Conservation (phyloP, 2,329 filamentous ascomycete species). For the Sphaerulina musiva region DNA sequence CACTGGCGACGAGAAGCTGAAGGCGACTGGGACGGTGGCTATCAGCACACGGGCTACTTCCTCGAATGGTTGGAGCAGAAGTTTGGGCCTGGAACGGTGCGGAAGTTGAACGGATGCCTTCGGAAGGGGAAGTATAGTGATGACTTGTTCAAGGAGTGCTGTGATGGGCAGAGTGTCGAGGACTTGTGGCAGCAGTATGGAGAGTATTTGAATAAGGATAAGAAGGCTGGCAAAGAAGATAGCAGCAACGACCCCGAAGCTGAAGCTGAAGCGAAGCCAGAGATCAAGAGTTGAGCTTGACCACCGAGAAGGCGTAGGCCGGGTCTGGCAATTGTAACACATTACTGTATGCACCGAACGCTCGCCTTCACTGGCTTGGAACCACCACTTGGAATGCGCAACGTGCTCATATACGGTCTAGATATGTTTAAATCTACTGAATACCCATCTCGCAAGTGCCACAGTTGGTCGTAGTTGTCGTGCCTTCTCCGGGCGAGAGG, state of each 20-base stretch:
- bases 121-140: conserved; percentile 58
- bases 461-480: neutral
- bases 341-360: too few relatives aligned
- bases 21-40: conserved; percentile 77
- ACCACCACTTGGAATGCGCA: too few relatives aligned
- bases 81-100: conserved; percentile 47
- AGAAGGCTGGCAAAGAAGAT: conserved; percentile 9
- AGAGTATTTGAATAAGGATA: conserved; percentile 39
- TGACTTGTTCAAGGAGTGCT: conserved; percentile 35
- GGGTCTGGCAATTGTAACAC: too few relatives aligned
- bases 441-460: neutral
- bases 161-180: conserved; percentile 53
- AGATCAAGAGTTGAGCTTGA: conserved; percentile 8
- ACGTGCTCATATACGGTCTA: neutral
- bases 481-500: neutral
- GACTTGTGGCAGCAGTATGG: conserved; percentile 71
- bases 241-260: conserved; percentile 13
- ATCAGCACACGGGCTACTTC: conserved; percentile 88
- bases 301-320: too few relatives aligned
- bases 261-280: conserved; percentile 6
- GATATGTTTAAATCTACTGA: neutral
- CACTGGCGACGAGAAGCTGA: conserved; percentile 65
- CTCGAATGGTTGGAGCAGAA: conserved; percentile 72
- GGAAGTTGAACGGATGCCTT: conserved; percentile 61
- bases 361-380: too few relatives aligned